Conservation (phyloP, 306 rosid genomes). For the Pterocarpus macrocarpus region DNA sequence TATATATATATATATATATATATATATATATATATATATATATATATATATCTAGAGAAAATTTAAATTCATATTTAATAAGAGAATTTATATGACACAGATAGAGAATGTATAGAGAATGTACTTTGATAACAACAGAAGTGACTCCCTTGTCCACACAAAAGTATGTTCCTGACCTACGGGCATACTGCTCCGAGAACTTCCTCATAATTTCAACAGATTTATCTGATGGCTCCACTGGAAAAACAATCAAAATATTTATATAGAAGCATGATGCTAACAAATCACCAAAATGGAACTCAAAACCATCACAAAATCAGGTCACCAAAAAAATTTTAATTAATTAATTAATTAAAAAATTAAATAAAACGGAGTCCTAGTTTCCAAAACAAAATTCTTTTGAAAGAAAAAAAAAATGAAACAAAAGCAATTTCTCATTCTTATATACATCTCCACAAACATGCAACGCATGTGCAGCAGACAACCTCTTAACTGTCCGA, state of each 20-base stretch:
- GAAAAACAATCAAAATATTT: slow-evolving; percentile 50
- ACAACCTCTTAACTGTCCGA: slow-evolving; percentile 20
- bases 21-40: neutral
- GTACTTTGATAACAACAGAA: slow-evolving; percentile 94
- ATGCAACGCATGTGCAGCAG: slow-evolving; percentile 6
- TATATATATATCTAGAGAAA: neutral
- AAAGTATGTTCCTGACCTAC: slow-evolving; percentile 92
- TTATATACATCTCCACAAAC: neutral
- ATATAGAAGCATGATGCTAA: slow-evolving; percentile 10
- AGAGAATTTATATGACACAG: neutral
- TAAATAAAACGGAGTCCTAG: neutral
- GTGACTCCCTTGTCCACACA: slow-evolving; percentile 98
- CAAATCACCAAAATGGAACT: slow-evolving; percentile 41
- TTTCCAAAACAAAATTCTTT: slow-evolving; percentile 11
- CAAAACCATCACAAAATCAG: slow-evolving; percentile 8
- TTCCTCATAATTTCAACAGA: slow-evolving; percentile 97
- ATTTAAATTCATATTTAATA: slow-evolving; percentile 6
- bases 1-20: neutral
- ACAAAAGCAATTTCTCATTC: neutral
- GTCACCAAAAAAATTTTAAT: too few relatives aligned
- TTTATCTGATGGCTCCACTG: slow-evolving; percentile 96
- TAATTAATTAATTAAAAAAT: neutral
- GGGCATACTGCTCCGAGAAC: slow-evolving; percentile 99
- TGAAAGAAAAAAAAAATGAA: neutral
- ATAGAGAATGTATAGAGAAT: slow-evolving; percentile 3